Evolutionary conservation across 2,329 filamentous ascomycete genomes (phyloP).

Genomic region (Colletotrichum horii): DNA sequence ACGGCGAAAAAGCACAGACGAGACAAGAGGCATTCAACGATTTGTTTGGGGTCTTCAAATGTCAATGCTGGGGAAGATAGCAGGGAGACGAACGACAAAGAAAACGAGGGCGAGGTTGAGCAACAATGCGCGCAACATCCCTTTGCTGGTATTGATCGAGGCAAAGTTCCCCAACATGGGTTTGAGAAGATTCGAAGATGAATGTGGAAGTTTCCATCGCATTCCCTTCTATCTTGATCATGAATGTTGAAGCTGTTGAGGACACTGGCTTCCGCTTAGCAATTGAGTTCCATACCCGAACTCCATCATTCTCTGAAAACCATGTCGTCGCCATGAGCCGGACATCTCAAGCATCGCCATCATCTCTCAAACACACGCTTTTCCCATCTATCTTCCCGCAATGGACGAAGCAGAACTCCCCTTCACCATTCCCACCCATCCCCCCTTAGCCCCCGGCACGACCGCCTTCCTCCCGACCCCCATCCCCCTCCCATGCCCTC

Average conservation of each 20-base stretch:
- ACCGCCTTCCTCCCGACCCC: background rate
- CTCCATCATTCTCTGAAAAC: background rate
- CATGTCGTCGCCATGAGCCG: background rate
- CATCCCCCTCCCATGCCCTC: background rate
- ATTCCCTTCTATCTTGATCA: background rate
- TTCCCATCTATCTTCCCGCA: background rate
- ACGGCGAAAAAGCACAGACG: background rate
- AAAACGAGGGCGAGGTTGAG: background rate
- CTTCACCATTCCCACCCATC: background rate
- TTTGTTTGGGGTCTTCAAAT: background rate
- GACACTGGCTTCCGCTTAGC: rapidly evolving
- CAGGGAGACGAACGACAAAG: background rate
- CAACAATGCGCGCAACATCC: background rate
- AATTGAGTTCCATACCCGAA: background rate
- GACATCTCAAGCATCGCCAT: background rate
- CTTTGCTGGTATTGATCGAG: background rate
- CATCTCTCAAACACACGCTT: background rate
- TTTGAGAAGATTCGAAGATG: no score
- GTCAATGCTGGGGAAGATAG: background rate
- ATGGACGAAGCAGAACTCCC: background rate
- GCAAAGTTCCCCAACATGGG: background rate
- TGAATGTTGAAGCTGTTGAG: background rate
- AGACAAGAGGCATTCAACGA: background rate
- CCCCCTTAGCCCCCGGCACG: background rate
- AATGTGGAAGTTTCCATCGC: background rate